phyloP scores from a whole-genome alignment of 257 asterid species.

The Mentha longifolia region DNA sequence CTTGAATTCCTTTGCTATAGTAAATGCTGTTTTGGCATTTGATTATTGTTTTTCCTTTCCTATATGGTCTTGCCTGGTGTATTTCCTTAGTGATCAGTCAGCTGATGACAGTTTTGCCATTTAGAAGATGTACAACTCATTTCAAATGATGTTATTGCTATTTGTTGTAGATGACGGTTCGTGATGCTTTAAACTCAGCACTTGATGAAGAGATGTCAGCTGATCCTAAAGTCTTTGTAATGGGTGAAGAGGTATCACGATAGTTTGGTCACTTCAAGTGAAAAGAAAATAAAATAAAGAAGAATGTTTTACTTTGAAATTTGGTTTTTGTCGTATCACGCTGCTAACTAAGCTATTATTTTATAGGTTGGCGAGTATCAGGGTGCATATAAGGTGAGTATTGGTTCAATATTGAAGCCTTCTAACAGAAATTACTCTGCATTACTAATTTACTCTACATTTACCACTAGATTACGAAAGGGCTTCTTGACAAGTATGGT shows the following conservation, averaged over 20 bases:
- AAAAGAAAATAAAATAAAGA: background rate
- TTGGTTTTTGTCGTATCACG: background rate
- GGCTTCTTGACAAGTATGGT: slow-evolving; percentile 83
- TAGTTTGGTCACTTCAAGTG: slow-evolving; percentile 17
- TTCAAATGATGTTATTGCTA: slow-evolving; percentile 4
- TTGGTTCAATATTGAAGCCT: background rate
- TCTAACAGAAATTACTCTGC: background rate
- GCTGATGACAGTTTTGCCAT: slow-evolving; percentile 9
- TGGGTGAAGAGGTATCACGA: slow-evolving; percentile 85
- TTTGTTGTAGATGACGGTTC: slow-evolving; percentile 68
- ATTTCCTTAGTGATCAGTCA: slow-evolving; percentile 8
- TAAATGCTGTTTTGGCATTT: background rate
- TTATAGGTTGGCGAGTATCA: slow-evolving; percentile 89
- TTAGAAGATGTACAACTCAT: background rate
- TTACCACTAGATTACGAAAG: slow-evolving; percentile 64
- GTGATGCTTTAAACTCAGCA: slow-evolving; percentile 90
- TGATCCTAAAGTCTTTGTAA: slow-evolving; percentile 79
- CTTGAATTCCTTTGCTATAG: background rate
- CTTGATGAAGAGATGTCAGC: slow-evolving; percentile 98
- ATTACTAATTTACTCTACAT: slow-evolving; percentile 10
- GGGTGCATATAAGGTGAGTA: slow-evolving; percentile 90
- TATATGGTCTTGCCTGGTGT: background rate
- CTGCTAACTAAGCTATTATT: slow-evolving; percentile 28
- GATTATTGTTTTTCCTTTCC: background rate
- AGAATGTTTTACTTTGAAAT: background rate